Base-by-base conservation (phyloP, 306 rosid species). In the Mimosa bimucronata region DNA sequence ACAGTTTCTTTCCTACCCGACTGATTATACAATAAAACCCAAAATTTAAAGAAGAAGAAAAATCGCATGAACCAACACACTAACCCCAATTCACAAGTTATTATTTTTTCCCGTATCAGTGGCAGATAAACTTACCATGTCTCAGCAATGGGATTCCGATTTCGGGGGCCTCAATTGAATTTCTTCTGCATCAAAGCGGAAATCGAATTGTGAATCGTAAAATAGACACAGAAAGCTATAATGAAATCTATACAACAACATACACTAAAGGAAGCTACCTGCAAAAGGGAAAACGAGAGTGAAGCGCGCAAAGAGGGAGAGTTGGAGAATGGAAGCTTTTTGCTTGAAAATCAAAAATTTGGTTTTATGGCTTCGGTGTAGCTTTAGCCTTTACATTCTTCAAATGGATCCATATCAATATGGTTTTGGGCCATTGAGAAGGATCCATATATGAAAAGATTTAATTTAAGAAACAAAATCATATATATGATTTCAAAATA, bases 1-100 rank as follows among this genome's bases (percentile, higher is more conserved):
- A 92, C 97, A 1, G 97, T 92, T 88, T 92, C 97, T 80, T 91
- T 91, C 67, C 93, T 88, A 28, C 93, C 89, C 13, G 97, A 91
- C 97, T 91, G 82, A 11, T 50, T 12, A 26, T 3, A 38, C 42
- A 3, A 82, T 6, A 15, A 62, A 69, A 34, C 69, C 69, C 55
- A 28, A 15, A 30, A 50, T 38, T 5, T 45, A 16, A 71, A 28
- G 25, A 71, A 13, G 26, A 55, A 55, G 62, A 15, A 53, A n/a
- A 18, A 53, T 23, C 25, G 26, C 70, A 4, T 31, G 7, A 66
- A 66, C 69, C 23, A 15, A 7, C 69, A 64, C 23, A 64, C 5
- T 1, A 66, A 5, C 26, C 15, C 15, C 45, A n/a, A n/a, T 66
- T 37, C 29, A 37, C 28, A 19, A 8, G 30, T 46, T 67, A 10